Evolutionary conservation across 768 basidiomycete genomes (phyloP), one percentile per base, ranked within the genome.

Genomic region (Pholiota microspora): DNA sequence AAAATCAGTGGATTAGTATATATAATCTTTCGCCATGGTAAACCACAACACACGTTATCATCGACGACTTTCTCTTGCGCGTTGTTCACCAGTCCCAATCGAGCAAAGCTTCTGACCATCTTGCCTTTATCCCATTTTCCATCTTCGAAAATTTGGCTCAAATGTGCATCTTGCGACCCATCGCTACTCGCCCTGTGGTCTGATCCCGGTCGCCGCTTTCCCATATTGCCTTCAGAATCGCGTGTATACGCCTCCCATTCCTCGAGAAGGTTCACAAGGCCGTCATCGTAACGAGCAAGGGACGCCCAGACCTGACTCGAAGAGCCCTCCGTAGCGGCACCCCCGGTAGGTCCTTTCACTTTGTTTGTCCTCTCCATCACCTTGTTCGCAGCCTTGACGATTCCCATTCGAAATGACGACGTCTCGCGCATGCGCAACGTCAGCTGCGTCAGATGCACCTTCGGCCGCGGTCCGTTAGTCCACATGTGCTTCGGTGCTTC

Each of bases 241-340:
- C 82, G 75, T 5, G 85, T 85, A 53, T 73, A 69, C 49, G 64
- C 65, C 67, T 92, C 88, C 80, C 82, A 84, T 45, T 67, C 67
- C 62, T 88, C 84, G 10, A 94, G 72, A 40, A 76, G 69, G 4
- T 81, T 77, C 3, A 91, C 80, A 32, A 93, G 77, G 1, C 67
- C 72, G 59, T 94, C 89, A 57, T 86, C 83, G 64, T 95, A 95
- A 51, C 91, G 76, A n/a, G 89, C 85, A 10, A 94, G 70, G 16
- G 88, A 90, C 2, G 77, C 84, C 89, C 87, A 92, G 3, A 85
- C 70, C 31, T 77, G 75, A 36, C 61, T 66, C 31, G 75, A 49
- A 10, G 58, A 47, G 72, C 59, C 67, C 61, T 50, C 72, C 13
- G 25, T 64, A 53, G 49, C 68, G 62, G 35, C 52, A 16, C 24